phyloP scores from a whole-genome alignment of 306 rosid genomes.

The Gastrolobium villosum region DNA sequence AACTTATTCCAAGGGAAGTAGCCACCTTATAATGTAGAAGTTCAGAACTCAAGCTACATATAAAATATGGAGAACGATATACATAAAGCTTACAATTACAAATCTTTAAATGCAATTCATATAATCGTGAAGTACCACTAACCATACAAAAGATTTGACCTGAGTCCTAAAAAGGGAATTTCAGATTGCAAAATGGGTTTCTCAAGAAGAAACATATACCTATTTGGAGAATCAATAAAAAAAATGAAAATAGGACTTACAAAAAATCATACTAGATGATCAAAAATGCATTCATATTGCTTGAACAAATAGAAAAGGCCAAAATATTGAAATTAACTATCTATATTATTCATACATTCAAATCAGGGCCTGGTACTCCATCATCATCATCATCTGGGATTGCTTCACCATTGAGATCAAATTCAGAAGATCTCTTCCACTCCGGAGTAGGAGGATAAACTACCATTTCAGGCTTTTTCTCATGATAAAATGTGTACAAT shows the following conservation, averaged over 20 bases:
- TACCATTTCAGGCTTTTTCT: conserved; percentile 82
- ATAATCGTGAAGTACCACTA: background rate
- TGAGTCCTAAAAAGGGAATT: background rate
- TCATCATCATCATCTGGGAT: conserved; percentile 74
- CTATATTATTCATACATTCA: conserved; percentile 70
- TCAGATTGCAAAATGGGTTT: conserved; percentile 10
- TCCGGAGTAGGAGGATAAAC: conserved; percentile 96
- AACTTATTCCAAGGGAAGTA: background rate
- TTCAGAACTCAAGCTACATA: background rate
- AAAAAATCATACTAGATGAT: conserved; percentile 22
- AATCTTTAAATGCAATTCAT: background rate
- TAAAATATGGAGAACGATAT: background rate
- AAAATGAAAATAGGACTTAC: conserved; percentile 1
- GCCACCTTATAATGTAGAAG: background rate
- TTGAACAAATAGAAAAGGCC: conserved; percentile 31
- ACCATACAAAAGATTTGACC: background rate
- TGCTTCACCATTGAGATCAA: conserved; percentile 99
- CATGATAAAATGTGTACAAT: conserved; percentile 88
- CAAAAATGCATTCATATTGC: conserved; percentile 32
- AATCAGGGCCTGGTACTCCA: conserved; percentile 75
- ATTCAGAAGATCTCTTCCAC: conserved; percentile 96
- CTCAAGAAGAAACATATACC: conserved; percentile 9
- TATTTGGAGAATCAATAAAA: background rate
- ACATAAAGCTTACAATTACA: background rate
- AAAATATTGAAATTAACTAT: conserved; percentile 41